Evolutionary conservation across 1,139 yeast genomes (phyloP).

Genomic region (Saccharomyces pastorianus): DNA sequence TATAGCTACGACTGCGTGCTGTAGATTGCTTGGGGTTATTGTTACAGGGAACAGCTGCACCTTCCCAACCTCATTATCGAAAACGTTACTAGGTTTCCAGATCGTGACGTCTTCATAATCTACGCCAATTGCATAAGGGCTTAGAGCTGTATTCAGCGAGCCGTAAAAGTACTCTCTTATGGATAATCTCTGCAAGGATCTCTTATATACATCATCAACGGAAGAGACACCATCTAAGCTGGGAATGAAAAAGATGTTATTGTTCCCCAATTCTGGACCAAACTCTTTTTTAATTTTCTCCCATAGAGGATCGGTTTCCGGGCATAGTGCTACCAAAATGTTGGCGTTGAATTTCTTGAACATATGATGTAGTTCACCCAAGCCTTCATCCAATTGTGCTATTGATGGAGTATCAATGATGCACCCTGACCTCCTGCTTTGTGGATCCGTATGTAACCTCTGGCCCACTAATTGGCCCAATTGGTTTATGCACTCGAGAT

Average conservation of each 20-base stretch:
- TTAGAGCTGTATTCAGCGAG: slow-evolving; percentile 50
- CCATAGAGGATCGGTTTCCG: slow-evolving; percentile 40
- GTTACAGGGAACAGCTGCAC: slow-evolving; percentile 19
- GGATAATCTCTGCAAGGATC: slow-evolving; percentile 66
- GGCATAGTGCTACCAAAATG: slow-evolving; percentile 50
- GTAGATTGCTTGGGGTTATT: slow-evolving; percentile 36
- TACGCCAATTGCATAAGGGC: slow-evolving; percentile 64
- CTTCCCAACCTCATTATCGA: slow-evolving; percentile 7
- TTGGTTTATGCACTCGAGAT: slow-evolving; percentile 46
- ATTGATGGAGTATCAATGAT: slow-evolving; percentile 78
- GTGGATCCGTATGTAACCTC: slow-evolving; percentile 50
- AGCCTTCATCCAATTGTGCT: slow-evolving; percentile 41
- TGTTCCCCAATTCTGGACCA: slow-evolving; percentile 10
- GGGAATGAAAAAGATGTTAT: slow-evolving; percentile 22
- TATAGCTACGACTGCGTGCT: slow-evolving; percentile 67
- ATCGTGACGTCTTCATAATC: slow-evolving; percentile 44
- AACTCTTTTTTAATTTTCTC: slow-evolving; percentile 32
- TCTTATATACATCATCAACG: slow-evolving; percentile 56
- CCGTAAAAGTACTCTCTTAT: slow-evolving; percentile 92
- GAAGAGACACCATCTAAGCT: slow-evolving; percentile 43
- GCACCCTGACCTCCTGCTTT: slow-evolving; percentile 51
- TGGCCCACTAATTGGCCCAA: slow-evolving; percentile 53
- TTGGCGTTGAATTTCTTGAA: slow-evolving; percentile 37
- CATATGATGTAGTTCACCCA: slow-evolving; percentile 28
- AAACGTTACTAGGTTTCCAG: slow-evolving; percentile 36